Evolutionary conservation across 495 filamentous ascomycete genomes (phyloP).

Genomic region (Lasiosphaeriaceae sp.): DNA sequence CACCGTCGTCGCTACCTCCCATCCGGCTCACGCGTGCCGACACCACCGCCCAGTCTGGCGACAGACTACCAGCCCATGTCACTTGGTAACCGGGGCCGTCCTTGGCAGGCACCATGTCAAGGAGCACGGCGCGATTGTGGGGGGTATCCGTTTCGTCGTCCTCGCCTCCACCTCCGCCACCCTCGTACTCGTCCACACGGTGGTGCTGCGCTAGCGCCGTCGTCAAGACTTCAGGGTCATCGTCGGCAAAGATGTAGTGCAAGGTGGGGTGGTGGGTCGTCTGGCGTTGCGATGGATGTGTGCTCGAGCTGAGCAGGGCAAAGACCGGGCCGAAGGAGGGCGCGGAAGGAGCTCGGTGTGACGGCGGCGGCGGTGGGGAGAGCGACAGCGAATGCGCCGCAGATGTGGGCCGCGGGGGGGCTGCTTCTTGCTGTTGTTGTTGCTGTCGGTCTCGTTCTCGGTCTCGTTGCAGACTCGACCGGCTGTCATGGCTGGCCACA

Average conservation of each 20-base stretch:
- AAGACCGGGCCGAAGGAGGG: conserved; percentile 62
- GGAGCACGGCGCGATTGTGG: conserved; percentile 51
- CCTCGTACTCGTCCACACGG: conserved; percentile 6
- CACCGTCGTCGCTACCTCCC: conserved; percentile 24
- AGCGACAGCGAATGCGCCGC: conserved; percentile 12
- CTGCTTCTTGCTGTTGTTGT: conserved; percentile 9
- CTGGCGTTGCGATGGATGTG: conserved; percentile 24
- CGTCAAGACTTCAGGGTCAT: conserved; percentile 64
- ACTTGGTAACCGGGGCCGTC: conserved; percentile 44
- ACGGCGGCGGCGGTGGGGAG: conserved; percentile 10
- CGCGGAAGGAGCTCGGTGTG: conserved; percentile 1
- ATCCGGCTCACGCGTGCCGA: conserved; percentile 39
- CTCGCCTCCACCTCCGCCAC: conserved; percentile 2
- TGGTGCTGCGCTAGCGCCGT: conserved; percentile 40
- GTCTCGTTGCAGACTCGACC: conserved; percentile 27
- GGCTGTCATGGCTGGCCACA: conserved; percentile 22
- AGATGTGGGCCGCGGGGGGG: conserved; percentile 14
- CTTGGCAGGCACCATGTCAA: conserved; percentile 50
- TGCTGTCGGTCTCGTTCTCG: conserved; percentile 20
- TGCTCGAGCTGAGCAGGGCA: conserved; percentile 53
- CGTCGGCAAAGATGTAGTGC: conserved; percentile 87
- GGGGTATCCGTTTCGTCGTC: conserved; percentile 15
- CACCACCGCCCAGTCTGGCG: conserved; percentile 45
- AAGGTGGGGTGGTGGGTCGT: conserved; percentile 70
- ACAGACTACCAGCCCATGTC: conserved; percentile 42